These are phyloP conservation scores for Sclerotinia glacialis DNA, from an alignment of 2,329 filamentous ascomycete genomes.

Conservation along the genomic window DNA sequence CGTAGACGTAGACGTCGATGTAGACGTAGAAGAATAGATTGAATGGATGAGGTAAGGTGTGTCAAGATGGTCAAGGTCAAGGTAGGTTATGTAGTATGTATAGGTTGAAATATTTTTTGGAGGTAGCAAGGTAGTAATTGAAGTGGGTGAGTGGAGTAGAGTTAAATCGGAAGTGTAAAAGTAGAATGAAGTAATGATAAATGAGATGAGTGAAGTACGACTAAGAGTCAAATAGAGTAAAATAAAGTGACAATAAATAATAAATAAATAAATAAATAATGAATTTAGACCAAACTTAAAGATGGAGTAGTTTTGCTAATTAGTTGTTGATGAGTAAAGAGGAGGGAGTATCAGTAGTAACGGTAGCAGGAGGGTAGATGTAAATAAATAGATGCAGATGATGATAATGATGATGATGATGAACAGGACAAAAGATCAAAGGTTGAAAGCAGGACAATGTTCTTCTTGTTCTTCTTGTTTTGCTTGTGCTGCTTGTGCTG, in stretches of 20 bases:
- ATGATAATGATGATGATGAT: not conserved
- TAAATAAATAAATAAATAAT: not conserved
- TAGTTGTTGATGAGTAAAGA: not conserved
- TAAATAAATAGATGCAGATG: not conserved
- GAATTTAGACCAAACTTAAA: not conserved
- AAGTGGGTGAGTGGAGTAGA: slow-evolving; percentile 19
- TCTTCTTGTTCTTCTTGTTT: not conserved
- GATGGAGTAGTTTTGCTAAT: not conserved
- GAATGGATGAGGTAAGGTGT: slow-evolving; percentile 24
- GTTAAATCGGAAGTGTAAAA: not conserved
- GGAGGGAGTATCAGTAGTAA: not conserved
- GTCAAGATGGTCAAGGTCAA: not conserved
- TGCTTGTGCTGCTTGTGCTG: not conserved
- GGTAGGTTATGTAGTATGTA: slow-evolving; percentile 11
- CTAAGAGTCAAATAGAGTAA: not conserved
- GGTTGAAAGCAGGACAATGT: not conserved
- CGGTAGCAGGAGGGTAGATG: not conserved
- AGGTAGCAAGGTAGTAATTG: slow-evolving; percentile 14
- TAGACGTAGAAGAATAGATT: slow-evolving; percentile 16
- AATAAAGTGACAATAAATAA: not conserved
- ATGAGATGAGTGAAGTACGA: not conserved
- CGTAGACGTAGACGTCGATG: slow-evolving; percentile 16
- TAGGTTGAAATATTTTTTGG: not conserved
- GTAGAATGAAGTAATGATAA: not conserved
- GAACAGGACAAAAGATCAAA: not conserved